Evolutionary conservation across 371 early-diverging fungal genomes (phyloP).

Genomic region (Choanephora cucurbitarum): DNA sequence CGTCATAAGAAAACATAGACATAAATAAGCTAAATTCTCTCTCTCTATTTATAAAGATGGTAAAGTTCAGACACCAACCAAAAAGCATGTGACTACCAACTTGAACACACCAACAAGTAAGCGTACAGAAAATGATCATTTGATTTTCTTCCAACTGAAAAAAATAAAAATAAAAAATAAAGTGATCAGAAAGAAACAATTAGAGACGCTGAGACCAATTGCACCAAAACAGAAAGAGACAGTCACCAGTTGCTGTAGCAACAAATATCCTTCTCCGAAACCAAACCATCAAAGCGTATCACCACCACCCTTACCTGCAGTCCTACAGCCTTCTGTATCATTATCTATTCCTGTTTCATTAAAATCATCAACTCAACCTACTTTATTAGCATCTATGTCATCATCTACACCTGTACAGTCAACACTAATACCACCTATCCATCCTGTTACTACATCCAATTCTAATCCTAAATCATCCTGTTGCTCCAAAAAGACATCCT

Average conservation of each 20-base stretch:
- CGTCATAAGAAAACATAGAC: not conserved
- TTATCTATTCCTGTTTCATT: not conserved
- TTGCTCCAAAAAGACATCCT: not conserved
- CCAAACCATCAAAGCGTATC: too few species aligned
- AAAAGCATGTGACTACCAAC: not conserved
- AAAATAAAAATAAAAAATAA: too few species aligned
- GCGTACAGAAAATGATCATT: not conserved
- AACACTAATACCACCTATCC: not conserved
- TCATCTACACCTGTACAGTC: not conserved
- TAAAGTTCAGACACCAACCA: not conserved
- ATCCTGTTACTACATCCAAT: not conserved
- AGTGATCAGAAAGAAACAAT: not conserved
- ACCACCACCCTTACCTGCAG: too few species aligned
- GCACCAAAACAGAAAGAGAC: conserved; percentile 17
- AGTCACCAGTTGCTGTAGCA: not conserved
- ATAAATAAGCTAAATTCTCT: not conserved
- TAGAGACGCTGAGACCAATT: conserved; percentile 14
- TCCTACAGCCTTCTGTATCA: too few species aligned
- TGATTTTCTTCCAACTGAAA: too few species aligned
- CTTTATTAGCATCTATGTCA: not conserved
- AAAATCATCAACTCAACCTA: not conserved
- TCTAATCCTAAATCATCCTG: not conserved
- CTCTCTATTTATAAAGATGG: not conserved
- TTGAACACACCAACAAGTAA: not conserved
- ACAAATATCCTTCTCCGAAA: not conserved